Evolutionary conservation across 495 filamentous ascomycete genomes (phyloP).

Genomic region (Podospora pseudocomata): DNA sequence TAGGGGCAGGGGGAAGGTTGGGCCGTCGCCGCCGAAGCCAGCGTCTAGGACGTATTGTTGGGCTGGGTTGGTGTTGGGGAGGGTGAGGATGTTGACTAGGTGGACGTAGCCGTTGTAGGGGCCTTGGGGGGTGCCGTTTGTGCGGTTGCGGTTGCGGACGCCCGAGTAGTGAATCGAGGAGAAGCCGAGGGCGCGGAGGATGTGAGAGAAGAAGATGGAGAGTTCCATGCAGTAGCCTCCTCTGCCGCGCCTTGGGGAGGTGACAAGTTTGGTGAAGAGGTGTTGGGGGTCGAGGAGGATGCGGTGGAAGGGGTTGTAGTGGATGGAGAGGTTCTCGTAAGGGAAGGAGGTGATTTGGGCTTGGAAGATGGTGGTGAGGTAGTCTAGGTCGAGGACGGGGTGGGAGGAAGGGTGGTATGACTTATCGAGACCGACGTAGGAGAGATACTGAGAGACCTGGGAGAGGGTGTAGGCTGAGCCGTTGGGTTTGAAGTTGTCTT

Average conservation of each 20-base stretch:
- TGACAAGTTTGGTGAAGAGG: conserved; percentile 61
- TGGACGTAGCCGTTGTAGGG: conserved; percentile 51
- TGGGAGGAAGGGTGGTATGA: conserved; percentile 28
- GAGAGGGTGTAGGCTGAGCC: conserved; percentile 22
- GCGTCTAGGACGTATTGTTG: conserved; percentile 56
- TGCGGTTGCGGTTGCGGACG: conserved; percentile 33
- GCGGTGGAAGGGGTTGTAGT: conserved; percentile 44
- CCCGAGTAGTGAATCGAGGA: conserved; percentile 41
- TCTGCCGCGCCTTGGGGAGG: conserved; percentile 42
- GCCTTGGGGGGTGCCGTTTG: conserved; percentile 31
- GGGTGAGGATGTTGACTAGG: conserved; percentile 55
- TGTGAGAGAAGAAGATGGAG: conserved; percentile 58
- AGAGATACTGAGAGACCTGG: conserved; percentile 28
- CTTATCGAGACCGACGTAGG: conserved; percentile 28
- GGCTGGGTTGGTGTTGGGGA: conserved; percentile 28
- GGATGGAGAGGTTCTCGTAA: conserved; percentile 61
- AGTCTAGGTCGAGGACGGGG: conserved; percentile 28
- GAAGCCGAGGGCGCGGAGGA: conserved; percentile 59
- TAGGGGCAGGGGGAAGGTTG: conserved; percentile 53
- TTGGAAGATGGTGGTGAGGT: conserved; percentile 44
- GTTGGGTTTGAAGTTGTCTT: background rate
- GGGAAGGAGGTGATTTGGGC: conserved; percentile 58
- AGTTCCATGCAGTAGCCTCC: conserved; percentile 72
- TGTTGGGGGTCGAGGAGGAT: conserved; percentile 51
- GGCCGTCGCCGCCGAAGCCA: conserved; percentile 61